Conservation (phyloP, 148 eudicot species). For the Dianthus caryophyllus region DNA sequence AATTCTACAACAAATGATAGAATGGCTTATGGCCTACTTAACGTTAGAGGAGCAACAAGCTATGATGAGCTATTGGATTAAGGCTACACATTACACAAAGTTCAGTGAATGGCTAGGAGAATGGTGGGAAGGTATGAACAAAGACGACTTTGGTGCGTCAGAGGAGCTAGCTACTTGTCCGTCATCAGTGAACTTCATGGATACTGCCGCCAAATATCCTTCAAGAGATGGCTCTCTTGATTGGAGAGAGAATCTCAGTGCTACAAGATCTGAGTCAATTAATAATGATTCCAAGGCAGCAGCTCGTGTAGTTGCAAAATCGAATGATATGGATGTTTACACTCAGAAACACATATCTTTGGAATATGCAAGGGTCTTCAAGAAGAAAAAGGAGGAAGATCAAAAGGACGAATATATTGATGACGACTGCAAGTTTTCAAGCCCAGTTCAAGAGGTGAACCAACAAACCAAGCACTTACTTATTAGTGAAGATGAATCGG, state of each 20-base stretch:
- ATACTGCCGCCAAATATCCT: conserved; percentile 39
- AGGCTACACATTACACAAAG: conserved; percentile 65
- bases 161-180: conserved; percentile 33
- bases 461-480: conserved; percentile 32
- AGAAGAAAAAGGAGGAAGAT: conserved; percentile 34
- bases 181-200: conserved; percentile 35
- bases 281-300: conserved; percentile 19
- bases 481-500: conserved; percentile 58
- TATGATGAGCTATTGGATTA: conserved; percentile 65
- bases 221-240: conserved; percentile 24
- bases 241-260: conserved; percentile 19
- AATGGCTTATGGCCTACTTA: conserved; percentile 71
- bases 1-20: conserved; percentile 70
- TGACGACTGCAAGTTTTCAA: conserved; percentile 19
- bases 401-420: conserved; percentile 18
- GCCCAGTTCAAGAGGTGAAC: conserved; percentile 23
- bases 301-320: conserved; percentile 27
- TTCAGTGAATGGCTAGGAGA: conserved; percentile 83
- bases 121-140: conserved; percentile 81
- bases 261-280: conserved; percentile 18
- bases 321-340: conserved; percentile 25
- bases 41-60: conserved; percentile 63
- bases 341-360: conserved; percentile 26
- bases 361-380: conserved; percentile 24
- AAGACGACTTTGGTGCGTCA: conserved; percentile 24